A percentile compares a stretch with the other conserved stretches of the same genome.
Evolutionary conservation across 1,284 basidiomycete genomes (phyloP).

Genomic region (Exsudoporus floridanus): DNA sequence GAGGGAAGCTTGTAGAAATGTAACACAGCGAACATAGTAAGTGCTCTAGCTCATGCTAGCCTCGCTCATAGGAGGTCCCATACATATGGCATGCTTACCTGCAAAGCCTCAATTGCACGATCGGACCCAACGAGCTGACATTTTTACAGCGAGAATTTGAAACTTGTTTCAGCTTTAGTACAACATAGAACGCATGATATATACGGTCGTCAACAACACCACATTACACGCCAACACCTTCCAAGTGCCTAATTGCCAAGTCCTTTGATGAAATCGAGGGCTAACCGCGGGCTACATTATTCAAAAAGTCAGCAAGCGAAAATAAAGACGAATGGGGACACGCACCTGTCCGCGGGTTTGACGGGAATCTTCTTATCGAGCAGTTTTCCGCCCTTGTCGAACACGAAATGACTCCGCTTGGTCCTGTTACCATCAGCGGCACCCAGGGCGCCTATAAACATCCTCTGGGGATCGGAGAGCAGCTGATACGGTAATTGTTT

Average conservation of each 20-base stretch:
- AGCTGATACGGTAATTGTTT: constrained; percentile 83
- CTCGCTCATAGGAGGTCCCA: too few relatives aligned
- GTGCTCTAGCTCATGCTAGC: too few relatives aligned
- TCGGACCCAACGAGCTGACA: not conserved
- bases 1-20: too few relatives aligned
- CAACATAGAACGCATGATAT: constrained; percentile 4
- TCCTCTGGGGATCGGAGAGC: constrained; percentile 82
- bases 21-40: too few relatives aligned
- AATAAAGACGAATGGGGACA: not conserved
- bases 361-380: constrained; percentile 81
- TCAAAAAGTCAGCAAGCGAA: not conserved
- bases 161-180: constrained; percentile 3
- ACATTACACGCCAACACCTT: not conserved
- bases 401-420: constrained; percentile 88
- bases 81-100: too few relatives aligned
- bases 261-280: constrained; percentile 44
- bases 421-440: constrained; percentile 81
- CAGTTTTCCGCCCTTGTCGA: constrained; percentile 84
- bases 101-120: not conserved
- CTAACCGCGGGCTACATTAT: constrained; percentile 29
- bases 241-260: constrained; percentile 14
- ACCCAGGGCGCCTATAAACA: constrained; percentile 79
- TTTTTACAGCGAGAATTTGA: not conserved
- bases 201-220: not conserved
- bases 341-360: constrained; percentile 77